phyloP scores from a whole-genome alignment of 495 filamentous ascomycete species.

The Talaromyces liani region DNA sequence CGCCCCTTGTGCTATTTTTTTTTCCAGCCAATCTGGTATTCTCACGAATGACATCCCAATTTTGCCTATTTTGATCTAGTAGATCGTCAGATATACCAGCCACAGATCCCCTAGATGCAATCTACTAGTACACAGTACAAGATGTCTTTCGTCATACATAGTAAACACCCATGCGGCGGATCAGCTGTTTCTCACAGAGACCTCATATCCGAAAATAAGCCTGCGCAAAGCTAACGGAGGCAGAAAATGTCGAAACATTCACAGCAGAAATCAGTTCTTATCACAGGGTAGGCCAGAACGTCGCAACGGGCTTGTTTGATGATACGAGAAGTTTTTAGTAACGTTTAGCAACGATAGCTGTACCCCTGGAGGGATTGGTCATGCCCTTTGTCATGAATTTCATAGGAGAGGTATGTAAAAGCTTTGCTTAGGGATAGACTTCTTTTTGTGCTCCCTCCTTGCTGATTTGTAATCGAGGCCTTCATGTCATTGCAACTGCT shows the following conservation, averaged over 20 bases:
- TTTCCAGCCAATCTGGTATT: not conserved
- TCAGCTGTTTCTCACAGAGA: not conserved
- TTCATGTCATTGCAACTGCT: conserved; percentile 30
- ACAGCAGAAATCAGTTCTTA: conserved; percentile 29
- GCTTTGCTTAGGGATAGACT: not conserved
- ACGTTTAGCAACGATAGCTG: conserved; percentile 19
- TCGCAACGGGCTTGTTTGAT: not conserved
- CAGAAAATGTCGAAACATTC: not conserved
- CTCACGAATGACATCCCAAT: not conserved
- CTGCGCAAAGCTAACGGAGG: not conserved
- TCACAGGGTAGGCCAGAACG: conserved; percentile 22
- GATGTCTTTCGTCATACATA: not conserved
- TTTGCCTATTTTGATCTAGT: not conserved
- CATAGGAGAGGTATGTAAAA: conserved; percentile 10
- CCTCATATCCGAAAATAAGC: not conserved
- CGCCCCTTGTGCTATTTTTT: not conserved
- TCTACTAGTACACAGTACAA: not conserved
- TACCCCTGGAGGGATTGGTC: conserved; percentile 35
- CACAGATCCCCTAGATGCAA: not conserved
- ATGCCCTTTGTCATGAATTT: conserved; percentile 32
- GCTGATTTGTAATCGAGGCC: conserved; percentile 11
- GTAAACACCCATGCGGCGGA: not conserved
- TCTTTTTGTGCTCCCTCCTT: not conserved
- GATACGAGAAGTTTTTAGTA: not conserved
- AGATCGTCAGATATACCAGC: not conserved